phyloP scores from a whole-genome alignment of 2,329 filamentous ascomycete genomes.

The Alternaria incomplexa region DNA sequence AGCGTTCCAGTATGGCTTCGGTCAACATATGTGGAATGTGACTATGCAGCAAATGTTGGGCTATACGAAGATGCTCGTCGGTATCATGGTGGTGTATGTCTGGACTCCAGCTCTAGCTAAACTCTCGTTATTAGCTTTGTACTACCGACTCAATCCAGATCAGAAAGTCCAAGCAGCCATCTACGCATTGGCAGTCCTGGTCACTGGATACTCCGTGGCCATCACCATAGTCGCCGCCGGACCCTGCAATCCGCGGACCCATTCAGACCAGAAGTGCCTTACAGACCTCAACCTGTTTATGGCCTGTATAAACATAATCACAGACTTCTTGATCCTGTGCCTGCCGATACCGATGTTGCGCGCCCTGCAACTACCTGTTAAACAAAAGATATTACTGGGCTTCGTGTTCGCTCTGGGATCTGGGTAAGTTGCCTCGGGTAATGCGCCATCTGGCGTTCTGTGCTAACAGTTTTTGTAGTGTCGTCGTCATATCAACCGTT shows the following conservation, averaged over 20 bases:
- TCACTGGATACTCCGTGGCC: constrained; percentile 23
- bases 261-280: constrained; percentile 20
- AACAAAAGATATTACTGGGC: constrained; percentile 38
- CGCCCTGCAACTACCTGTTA: constrained; percentile 30
- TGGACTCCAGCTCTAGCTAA: constrained; percentile 31
- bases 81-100: constrained; percentile 25
- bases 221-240: constrained; percentile 25
- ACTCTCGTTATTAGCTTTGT: constrained; percentile 26
- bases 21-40: constrained; percentile 27
- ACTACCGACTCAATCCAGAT: constrained; percentile 23
- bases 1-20: constrained; percentile 28
- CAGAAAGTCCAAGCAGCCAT: constrained; percentile 12
- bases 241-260: constrained; percentile 21
- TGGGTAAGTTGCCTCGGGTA: constrained; percentile 9
- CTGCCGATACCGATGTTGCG: constrained; percentile 32
- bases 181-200: constrained; percentile 18
- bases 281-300: constrained; percentile 24
- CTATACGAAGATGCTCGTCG: constrained; percentile 19
- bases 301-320: constrained; percentile 42
- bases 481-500: constrained; percentile 24
- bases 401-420: constrained; percentile 38
- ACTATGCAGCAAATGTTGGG: constrained; percentile 7
- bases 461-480: constrained; percentile 7
- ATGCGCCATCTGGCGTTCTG: background rate
- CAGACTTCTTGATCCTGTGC: constrained; percentile 42